These are phyloP conservation scores for Lenzites betulinus DNA, from an alignment of 768 basidiomycete species.

Conservation along the genomic window DNA sequence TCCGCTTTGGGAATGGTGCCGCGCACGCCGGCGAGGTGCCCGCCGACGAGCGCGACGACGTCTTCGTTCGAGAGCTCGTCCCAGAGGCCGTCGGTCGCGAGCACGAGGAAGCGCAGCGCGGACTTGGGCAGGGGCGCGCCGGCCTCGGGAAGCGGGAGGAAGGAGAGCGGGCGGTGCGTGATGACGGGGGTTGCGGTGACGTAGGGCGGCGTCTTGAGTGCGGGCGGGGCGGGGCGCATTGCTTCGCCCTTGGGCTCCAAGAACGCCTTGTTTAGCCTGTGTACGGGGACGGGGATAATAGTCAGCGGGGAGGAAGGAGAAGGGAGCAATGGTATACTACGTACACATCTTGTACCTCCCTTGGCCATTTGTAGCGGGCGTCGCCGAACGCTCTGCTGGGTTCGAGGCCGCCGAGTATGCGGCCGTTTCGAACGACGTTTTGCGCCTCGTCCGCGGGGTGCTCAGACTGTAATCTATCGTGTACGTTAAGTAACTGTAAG, in stretches of 20 bases:
- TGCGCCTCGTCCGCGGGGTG: slow-evolving; percentile 77
- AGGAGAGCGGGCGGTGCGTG: slow-evolving; percentile 69
- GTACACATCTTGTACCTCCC: slow-evolving; percentile 70
- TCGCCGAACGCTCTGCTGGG: slow-evolving; percentile 88
- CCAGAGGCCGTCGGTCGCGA: slow-evolving; percentile 81
- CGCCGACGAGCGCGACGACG: slow-evolving; percentile 84
- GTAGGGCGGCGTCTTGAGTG: slow-evolving; percentile 89
- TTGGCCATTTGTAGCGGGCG: slow-evolving; percentile 87
- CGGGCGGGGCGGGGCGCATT: slow-evolving; percentile 58
- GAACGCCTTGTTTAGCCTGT: slow-evolving; percentile 65
- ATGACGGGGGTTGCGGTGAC: slow-evolving; percentile 84
- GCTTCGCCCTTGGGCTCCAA: slow-evolving; percentile 60
- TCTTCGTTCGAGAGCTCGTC: slow-evolving; percentile 69
- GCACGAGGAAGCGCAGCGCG: slow-evolving; percentile 74
- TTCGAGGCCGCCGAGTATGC: slow-evolving; percentile 86
- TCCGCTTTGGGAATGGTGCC: slow-evolving; percentile 62
- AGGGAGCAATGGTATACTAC: slow-evolving; percentile 23
- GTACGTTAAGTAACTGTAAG: not conserved
- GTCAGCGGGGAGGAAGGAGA: too few relatives aligned
- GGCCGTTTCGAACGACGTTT: slow-evolving; percentile 75
- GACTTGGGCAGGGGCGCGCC: slow-evolving; percentile 33
- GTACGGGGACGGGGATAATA: not conserved
- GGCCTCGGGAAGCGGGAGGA: slow-evolving; percentile 41
- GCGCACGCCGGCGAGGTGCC: slow-evolving; percentile 71
- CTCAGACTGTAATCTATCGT: slow-evolving; percentile 69